Percentiles rank a stretch among this genome's conserved stretches.
Evolutionary conservation across 306 rosid species (phyloP).

Genomic region (Dicorynia guianensis): DNA sequence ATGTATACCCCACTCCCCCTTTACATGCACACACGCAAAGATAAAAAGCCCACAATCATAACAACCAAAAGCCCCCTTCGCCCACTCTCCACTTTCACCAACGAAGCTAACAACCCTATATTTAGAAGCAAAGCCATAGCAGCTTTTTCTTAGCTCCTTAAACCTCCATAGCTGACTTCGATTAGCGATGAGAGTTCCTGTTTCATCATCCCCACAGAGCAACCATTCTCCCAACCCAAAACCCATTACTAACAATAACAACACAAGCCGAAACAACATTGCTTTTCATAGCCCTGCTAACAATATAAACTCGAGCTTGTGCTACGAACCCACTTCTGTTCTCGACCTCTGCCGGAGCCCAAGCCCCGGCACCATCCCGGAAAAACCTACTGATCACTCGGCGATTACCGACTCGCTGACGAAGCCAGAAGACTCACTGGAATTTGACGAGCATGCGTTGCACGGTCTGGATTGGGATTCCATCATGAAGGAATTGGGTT

Average conservation of each 20-base stretch:
- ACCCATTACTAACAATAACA: slow-evolving; percentile 2
- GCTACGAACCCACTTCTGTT: slow-evolving; percentile 87
- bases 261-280: slow-evolving; percentile 17
- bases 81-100: slow-evolving; percentile 42
- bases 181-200: slow-evolving; percentile 82
- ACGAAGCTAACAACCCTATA: slow-evolving; percentile 27
- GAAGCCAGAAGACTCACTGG: slow-evolving; percentile 45
- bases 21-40: slow-evolving; percentile 69
- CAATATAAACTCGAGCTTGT: slow-evolving; percentile 14
- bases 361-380: slow-evolving; percentile 53
- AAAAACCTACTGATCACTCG: slow-evolving; percentile 35
- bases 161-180: neutral
- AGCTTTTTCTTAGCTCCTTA: slow-evolving; percentile 29
- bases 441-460: slow-evolving; percentile 73
- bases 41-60: slow-evolving; percentile 68
- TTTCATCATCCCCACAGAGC: slow-evolving; percentile 49
- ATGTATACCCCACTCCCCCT: slow-evolving; percentile 13
- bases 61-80: slow-evolving; percentile 57
- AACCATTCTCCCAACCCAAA: slow-evolving; percentile 46
- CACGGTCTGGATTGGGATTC: slow-evolving; percentile 87
- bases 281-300: neutral
- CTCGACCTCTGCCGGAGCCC: slow-evolving; percentile 90
- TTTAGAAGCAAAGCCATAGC: slow-evolving; percentile 40
- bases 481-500: slow-evolving; percentile 76
- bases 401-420: slow-evolving; percentile 35